phyloP scores from a whole-genome alignment of 495 filamentous ascomycete genomes.

The Aspergillus heteromorphus region DNA sequence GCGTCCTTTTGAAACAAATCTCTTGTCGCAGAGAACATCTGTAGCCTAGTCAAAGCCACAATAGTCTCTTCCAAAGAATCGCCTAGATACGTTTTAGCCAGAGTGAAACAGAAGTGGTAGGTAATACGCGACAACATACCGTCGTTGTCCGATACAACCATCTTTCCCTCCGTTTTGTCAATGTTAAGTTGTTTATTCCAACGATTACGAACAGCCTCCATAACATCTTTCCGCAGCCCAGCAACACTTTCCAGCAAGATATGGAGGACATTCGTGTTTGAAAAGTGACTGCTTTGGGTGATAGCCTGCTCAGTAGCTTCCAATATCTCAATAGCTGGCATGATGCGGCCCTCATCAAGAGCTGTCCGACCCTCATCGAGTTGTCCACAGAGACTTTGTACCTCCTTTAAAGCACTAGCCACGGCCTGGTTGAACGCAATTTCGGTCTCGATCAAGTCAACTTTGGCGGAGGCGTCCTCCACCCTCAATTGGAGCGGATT shows the following conservation, averaged over 20 bases:
- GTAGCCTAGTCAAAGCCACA: constrained; percentile 26
- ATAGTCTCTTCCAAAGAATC: constrained; percentile 32
- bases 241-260: constrained; percentile 29
- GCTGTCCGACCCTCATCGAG: constrained; percentile 43
- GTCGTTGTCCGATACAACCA: constrained; percentile 42
- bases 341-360: constrained; percentile 44
- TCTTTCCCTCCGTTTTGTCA: constrained; percentile 39
- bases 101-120: background rate
- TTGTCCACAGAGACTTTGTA: constrained; percentile 42
- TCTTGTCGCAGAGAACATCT: constrained; percentile 28
- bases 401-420: constrained; percentile 52
- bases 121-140: constrained; percentile 8
- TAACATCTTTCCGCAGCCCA: constrained; percentile 29
- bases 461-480: constrained; percentile 63
- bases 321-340: constrained; percentile 52
- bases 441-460: constrained; percentile 67
- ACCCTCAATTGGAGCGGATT: constrained; percentile 52
- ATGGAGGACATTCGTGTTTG: constrained; percentile 36
- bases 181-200: constrained; percentile 54
- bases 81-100: constrained; percentile 9
- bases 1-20: constrained; percentile 34
- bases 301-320: constrained; percentile 47
- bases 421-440: constrained; percentile 70
- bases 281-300: constrained; percentile 25
- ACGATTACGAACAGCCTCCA: constrained; percentile 23